Evolutionary conservation across 2,329 filamentous ascomycete genomes (phyloP).

Genomic region (Aspergillus persii): DNA sequence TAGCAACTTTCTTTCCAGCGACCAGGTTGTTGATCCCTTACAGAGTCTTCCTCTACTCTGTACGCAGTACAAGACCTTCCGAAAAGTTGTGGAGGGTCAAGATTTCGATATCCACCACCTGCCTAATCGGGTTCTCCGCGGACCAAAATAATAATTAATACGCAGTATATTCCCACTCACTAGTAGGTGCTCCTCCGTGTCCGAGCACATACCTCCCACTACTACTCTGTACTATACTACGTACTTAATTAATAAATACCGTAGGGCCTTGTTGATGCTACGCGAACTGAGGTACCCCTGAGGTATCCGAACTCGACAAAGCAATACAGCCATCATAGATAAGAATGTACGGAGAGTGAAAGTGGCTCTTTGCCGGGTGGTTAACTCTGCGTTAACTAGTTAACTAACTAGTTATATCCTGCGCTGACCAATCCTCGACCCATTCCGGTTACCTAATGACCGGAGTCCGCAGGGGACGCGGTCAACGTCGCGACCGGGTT

Average conservation of each 20-base stretch:
- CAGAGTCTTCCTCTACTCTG: too few relatives aligned
- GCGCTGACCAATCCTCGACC: slow-evolving; percentile 1
- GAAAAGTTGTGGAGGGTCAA: neutral
- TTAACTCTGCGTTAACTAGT: too few relatives aligned
- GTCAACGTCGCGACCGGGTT: neutral
- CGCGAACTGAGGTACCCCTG: neutral
- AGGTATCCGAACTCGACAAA: neutral
- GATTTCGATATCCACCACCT: slow-evolving; percentile 1
- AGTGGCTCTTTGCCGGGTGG: neutral
- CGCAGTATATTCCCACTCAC: neutral
- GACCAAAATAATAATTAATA: neutral
- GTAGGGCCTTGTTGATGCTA: neutral
- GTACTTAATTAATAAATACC: too few relatives aligned
- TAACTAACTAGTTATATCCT: too few relatives aligned
- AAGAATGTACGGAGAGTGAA: neutral
- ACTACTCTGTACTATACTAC: too few relatives aligned
- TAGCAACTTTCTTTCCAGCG: slow-evolving; percentile 13
- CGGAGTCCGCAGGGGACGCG: neutral
- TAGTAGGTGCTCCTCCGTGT: too few relatives aligned
- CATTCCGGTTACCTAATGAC: neutral
- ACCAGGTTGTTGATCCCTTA: too few relatives aligned
- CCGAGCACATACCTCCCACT: too few relatives aligned
- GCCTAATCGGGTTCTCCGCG: slow-evolving; percentile 5
- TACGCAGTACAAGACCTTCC: too few relatives aligned
- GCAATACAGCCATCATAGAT: neutral